These are phyloP conservation scores for Prunus campanulata DNA, from an alignment of 306 rosid species.

Conservation along the genomic window DNA sequence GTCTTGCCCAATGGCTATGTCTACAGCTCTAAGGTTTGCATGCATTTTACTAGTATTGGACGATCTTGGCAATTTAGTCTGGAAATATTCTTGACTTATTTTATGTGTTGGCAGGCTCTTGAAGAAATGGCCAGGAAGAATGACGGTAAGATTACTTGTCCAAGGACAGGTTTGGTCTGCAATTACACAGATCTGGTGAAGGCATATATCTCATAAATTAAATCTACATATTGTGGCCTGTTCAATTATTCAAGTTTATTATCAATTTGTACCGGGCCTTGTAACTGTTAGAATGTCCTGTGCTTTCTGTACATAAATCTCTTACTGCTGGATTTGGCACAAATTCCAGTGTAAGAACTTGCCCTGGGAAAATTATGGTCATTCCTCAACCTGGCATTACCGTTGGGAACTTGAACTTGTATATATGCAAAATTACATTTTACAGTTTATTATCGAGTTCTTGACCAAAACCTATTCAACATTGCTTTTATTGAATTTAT, in stretches of 20 bases:
- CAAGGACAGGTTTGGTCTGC: conserved; percentile 68
- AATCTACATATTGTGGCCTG: conserved; percentile 7
- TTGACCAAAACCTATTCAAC: neutral
- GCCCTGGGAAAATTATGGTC: neutral
- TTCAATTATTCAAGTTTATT: neutral
- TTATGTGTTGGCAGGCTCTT: conserved; percentile 66
- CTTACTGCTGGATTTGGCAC: neutral
- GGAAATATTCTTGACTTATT: conserved; percentile 1
- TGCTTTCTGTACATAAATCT: conserved; percentile 14
- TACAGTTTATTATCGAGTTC: neutral
- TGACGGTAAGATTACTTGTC: conserved; percentile 71
- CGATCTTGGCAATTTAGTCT: conserved; percentile 4
- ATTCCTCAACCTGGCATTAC: neutral
- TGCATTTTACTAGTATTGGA: conserved; percentile 1
- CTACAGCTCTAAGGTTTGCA: conserved; percentile 79
- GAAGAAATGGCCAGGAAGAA: conserved; percentile 87
- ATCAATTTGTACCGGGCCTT: neutral
- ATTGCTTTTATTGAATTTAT: no score
- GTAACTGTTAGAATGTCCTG: neutral
- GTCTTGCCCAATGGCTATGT: conserved; percentile 94
- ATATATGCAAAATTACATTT: neutral
- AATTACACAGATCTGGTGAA: conserved; percentile 62
- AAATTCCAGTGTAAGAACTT: neutral
- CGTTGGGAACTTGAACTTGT: neutral
- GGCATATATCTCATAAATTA: conserved; percentile 71